Base-by-base conservation (phyloP, 768 basidiomycete genomes). In the Boletus insuetus region DNA sequence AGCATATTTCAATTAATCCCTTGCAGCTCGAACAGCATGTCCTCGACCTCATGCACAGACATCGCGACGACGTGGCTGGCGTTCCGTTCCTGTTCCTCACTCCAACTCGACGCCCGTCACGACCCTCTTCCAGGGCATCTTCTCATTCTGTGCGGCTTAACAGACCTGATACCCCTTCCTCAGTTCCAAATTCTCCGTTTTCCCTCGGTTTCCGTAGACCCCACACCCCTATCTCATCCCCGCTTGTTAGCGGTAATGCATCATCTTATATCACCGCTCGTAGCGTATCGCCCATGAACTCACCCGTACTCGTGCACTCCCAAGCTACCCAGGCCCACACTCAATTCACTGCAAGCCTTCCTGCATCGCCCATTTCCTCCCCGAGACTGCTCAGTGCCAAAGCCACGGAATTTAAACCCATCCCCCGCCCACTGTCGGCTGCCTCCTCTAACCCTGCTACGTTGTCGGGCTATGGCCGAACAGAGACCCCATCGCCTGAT, bases 11-110 rank as follows among this genome's bases (percentile, higher is more conserved):
- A 58, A 56, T 50, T 52, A 43, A 42, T 56, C 55, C 63, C 56
- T 56, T 48, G 6, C 62, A 91, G 88, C 76, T 93, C 58, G 94
- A 97, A 67, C 89, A 94, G 63, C 83, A 86, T 67, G 91, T 94
- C 55, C 77, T 98, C 19, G 93, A 96, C 67, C 81, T 97, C 58
- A 97, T 98, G 95, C 95, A 98, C 74, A 89, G 90, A 73, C 91
- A 94, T 70, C 80, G 84, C 58, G 94, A 96, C 79, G 87, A 91
- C 75, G 75, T 87, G 39, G 84, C 86, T 13, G 87, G 88, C 19
- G 86, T 91, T 7, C 89, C 90, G 0, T 93, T 93, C 68, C 75
- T 91, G 53, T 90, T 87, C 73, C 76, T 93, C 46, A 92, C 89
- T 6, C 87, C 89, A 20, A 89, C 85, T 32, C 80, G 86, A 56